Evolutionary conservation across 805 yeast species (phyloP).

Genomic region (Metschnikowia cubensis): DNA sequence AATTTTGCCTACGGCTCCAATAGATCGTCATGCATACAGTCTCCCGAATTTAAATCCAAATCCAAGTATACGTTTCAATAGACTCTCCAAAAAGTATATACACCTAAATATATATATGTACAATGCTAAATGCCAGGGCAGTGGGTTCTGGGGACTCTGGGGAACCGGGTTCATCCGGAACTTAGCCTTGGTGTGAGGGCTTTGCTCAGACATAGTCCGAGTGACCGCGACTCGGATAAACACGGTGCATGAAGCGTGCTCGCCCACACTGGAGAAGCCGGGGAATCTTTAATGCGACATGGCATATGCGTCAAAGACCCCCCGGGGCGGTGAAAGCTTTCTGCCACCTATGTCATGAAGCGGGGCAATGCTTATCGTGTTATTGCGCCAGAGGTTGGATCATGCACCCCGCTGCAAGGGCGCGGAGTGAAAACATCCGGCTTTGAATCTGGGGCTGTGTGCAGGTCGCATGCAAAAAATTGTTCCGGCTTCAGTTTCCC

Average conservation of each 20-base stretch:
- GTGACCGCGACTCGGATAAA: slow-evolving; percentile 4
- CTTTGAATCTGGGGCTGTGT: background rate
- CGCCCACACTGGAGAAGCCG: background rate
- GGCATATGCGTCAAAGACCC: background rate
- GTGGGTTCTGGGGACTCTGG: background rate
- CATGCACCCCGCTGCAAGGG: slow-evolving; percentile 8
- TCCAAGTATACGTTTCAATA: too few species aligned
- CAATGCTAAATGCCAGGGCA: too few species aligned
- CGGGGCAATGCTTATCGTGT: background rate
- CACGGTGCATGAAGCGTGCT: background rate
- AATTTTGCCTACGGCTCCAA: too few species aligned
- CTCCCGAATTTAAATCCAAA: too few species aligned
- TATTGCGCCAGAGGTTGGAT: background rate
- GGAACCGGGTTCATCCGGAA: background rate
- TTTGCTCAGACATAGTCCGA: background rate
- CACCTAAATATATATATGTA: too few species aligned
- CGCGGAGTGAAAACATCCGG: slow-evolving; percentile 18
- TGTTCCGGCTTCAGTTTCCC: slow-evolving; percentile 4
- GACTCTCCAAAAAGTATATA: too few species aligned
- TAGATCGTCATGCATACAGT: too few species aligned
- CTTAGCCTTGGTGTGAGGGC: background rate
- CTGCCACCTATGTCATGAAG: background rate
- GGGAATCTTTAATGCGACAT: background rate
- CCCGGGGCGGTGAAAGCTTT: too few species aligned
- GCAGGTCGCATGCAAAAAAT: slow-evolving; percentile 3